A percentile compares a stretch with the other conserved stretches of the same genome.
phyloP scores from a whole-genome alignment of 495 filamentous ascomycete genomes.

The Letharia columbiana region DNA sequence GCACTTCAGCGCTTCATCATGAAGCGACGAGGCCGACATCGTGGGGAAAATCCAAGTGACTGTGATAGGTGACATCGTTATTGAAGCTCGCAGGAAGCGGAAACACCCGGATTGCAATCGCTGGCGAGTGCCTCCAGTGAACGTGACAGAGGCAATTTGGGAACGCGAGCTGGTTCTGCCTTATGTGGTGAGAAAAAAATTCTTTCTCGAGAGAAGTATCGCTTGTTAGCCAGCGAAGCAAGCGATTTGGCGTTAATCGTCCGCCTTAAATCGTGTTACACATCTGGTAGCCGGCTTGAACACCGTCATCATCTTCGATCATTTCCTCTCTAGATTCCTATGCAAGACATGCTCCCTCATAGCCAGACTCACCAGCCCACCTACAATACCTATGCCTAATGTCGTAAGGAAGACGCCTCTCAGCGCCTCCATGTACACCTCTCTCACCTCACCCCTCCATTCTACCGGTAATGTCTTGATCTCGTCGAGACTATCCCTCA shows the following conservation, averaged over 20 bases:
- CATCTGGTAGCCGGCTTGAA: neutral
- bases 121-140: too few relatives aligned
- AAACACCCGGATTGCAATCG: too few relatives aligned
- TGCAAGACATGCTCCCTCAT: slow-evolving; percentile 78
- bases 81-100: too few relatives aligned
- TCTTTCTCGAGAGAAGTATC: neutral
- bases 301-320: neutral
- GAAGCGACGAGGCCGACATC: too few relatives aligned
- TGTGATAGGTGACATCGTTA: too few relatives aligned
- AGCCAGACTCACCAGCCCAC: slow-evolving; percentile 49
- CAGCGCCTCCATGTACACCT: slow-evolving; percentile 68
- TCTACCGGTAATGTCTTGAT: slow-evolving; percentile 57
- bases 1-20: too few relatives aligned
- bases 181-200: neutral
- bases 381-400: slow-evolving; percentile 53
- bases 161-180: too few relatives aligned
- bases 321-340: slow-evolving; percentile 54
- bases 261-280: neutral
- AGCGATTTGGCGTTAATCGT: neutral
- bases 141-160: too few relatives aligned
- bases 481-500: slow-evolving; percentile 69
- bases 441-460: slow-evolving; percentile 62
- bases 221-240: neutral
- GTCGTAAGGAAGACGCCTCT: slow-evolving; percentile 64
- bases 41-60: too few relatives aligned